These are phyloP conservation scores for Salix dunnii DNA, from an alignment of 345 rosid genomes.

Conservation along the genomic window DNA sequence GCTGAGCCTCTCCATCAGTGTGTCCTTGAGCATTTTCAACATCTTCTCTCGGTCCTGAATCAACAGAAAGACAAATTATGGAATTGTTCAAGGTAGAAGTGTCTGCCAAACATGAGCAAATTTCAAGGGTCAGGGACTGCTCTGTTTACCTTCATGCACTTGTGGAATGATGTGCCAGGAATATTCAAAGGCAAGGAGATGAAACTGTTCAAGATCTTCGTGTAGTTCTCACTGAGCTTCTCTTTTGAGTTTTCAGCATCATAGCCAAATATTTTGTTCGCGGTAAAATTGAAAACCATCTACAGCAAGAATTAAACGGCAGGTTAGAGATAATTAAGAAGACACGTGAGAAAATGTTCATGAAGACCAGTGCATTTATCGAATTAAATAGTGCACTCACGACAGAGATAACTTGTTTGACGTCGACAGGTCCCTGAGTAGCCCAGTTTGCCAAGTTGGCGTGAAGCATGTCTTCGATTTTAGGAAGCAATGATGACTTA, in stretches of 20 bases:
- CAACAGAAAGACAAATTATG: not conserved
- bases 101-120: too few species aligned
- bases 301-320: not conserved
- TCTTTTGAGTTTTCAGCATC: slow-evolving; percentile 10
- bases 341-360: not conserved
- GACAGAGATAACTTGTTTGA: slow-evolving; percentile 1
- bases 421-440: not conserved
- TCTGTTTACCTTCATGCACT: slow-evolving; percentile 33
- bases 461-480: slow-evolving; percentile 14
- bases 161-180: slow-evolving; percentile 36
- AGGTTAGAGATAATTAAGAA: too few species aligned
- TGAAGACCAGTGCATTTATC: too few species aligned
- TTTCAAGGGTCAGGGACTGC: not conserved
- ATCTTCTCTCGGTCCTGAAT: slow-evolving; percentile 19
- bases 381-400: not conserved
- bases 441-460: slow-evolving; percentile 8
- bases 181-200: slow-evolving; percentile 36
- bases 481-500: slow-evolving; percentile 11
- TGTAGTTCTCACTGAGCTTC: slow-evolving; percentile 20
- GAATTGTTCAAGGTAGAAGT: too few species aligned
- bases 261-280: slow-evolving; percentile 22
- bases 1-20: slow-evolving; percentile 15
- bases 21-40: not conserved
- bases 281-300: slow-evolving; percentile 30
- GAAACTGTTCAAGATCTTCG: not conserved